These are phyloP conservation scores for Sugiyamaella valdiviana DNA, from an alignment of 805 yeast genomes.

Conservation along the genomic window DNA sequence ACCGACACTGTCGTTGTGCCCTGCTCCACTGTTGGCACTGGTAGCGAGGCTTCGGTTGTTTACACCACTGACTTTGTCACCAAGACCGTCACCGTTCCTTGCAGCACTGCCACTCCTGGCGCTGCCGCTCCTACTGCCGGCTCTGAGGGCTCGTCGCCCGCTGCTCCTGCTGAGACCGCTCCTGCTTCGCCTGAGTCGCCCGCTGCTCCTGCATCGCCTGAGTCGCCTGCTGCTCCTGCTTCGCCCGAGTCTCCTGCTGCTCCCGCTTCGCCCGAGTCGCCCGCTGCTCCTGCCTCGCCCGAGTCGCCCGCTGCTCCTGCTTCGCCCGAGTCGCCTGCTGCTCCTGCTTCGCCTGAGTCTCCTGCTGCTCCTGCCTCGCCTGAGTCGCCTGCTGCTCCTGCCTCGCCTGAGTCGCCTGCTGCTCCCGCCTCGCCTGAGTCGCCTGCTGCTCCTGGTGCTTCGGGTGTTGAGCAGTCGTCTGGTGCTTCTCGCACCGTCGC, in stretches of 20 bases:
- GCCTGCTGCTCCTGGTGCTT: neutral
- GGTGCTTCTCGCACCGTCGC: conserved; percentile 4
- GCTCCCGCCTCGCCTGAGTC: too few relatives aligned
- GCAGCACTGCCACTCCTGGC: neutral
- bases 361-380: neutral
- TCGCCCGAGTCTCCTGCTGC: neutral
- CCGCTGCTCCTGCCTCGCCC: conserved; percentile 1
- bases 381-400: neutral
- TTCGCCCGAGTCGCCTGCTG: neutral
- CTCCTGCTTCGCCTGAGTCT: neutral
- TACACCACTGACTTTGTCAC: conserved; percentile 2
- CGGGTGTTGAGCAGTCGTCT: neutral
- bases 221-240: neutral
- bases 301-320: neutral
- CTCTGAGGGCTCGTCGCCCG: conserved; percentile 27
- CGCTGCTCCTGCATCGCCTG: conserved; percentile 7
- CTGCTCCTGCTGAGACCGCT: conserved; percentile 50
- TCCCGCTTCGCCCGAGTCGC: too few relatives aligned
- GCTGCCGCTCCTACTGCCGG: conserved; percentile 3
- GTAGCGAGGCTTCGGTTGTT: neutral
- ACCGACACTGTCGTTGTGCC: conserved; percentile 8
- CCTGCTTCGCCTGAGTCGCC: conserved; percentile 54
- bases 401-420: conserved; percentile 29
- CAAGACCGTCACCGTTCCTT: conserved; percentile 54
- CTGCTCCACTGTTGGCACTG: neutral